Conservation (phyloP, 2,329 filamentous ascomycete genomes). For the Neonectria magnoliae region DNA sequence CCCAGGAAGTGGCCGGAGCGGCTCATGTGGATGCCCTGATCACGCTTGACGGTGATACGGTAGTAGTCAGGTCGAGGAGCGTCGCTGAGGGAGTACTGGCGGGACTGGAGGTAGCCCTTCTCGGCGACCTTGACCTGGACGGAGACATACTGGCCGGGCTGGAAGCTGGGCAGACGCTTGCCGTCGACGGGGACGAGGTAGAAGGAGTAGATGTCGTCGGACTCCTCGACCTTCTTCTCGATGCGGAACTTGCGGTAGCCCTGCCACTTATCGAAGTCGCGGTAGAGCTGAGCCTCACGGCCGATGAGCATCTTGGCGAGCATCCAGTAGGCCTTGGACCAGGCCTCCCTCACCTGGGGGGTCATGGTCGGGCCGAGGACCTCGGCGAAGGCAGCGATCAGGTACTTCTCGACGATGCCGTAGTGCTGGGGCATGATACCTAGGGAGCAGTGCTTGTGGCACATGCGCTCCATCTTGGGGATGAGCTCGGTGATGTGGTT, state of each 20-base stretch:
- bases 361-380: slow-evolving; percentile 74
- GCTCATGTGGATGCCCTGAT: slow-evolving; percentile 61
- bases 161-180: slow-evolving; percentile 68
- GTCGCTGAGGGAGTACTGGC: slow-evolving; percentile 80
- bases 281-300: slow-evolving; percentile 71
- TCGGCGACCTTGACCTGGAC: slow-evolving; percentile 67
- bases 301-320: slow-evolving; percentile 78
- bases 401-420: slow-evolving; percentile 73
- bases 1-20: slow-evolving; percentile 35
- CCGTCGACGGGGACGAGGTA: slow-evolving; percentile 73
- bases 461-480: slow-evolving; percentile 65
- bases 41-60: slow-evolving; percentile 77
- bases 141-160: slow-evolving; percentile 78
- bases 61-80: slow-evolving; percentile 69
- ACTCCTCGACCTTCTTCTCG: slow-evolving; percentile 71
- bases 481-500: slow-evolving; percentile 67
- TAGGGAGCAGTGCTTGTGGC: slow-evolving; percentile 79
- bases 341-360: slow-evolving; percentile 70
- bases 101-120: slow-evolving; percentile 68
- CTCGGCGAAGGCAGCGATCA: slow-evolving; percentile 73
- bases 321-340: slow-evolving; percentile 77
- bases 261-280: slow-evolving; percentile 69
- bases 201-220: slow-evolving; percentile 75
- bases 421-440: slow-evolving; percentile 76
- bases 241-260: slow-evolving; percentile 76